Conservation (phyloP, 352 stramenopile genomes). For the Thalassiosira tumida region DNA sequence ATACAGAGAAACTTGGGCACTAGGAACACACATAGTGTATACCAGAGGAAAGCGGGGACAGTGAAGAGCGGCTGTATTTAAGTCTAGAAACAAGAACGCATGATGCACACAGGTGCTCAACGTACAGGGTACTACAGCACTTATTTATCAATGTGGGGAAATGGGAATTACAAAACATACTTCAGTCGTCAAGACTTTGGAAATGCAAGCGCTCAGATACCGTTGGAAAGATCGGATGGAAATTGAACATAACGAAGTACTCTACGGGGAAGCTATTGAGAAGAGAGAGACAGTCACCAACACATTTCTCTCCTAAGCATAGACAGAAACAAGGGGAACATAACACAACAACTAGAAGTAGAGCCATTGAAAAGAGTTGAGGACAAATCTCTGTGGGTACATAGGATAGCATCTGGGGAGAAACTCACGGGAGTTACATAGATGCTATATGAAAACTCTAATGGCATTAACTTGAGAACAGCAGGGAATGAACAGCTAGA, state of each 20-base stretch:
- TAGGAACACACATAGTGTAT: background rate
- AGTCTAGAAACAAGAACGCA: constrained; percentile 5
- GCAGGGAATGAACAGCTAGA: constrained; percentile 60
- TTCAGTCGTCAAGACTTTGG: constrained; percentile 21
- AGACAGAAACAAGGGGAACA: background rate
- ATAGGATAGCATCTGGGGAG: constrained; percentile 14
- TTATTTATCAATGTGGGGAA: background rate
- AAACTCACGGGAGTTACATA: constrained; percentile 21
- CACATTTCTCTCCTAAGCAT: background rate
- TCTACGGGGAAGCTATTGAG: constrained; percentile 27
- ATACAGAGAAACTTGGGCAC: background rate
- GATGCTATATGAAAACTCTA: constrained; percentile 52
- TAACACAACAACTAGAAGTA: background rate
- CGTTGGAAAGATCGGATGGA: background rate
- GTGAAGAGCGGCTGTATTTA: constrained; percentile 7
- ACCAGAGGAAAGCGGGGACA: background rate
- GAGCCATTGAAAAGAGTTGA: background rate
- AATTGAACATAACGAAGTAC: background rate
- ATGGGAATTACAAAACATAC: constrained; percentile 39
- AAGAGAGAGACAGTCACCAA: constrained; percentile 38
- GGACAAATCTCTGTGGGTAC: constrained; percentile 37
- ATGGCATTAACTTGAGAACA: constrained; percentile 45
- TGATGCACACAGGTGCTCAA: constrained; percentile 59
- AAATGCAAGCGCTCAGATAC: constrained; percentile 28
- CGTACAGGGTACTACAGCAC: constrained; percentile 26